Conservation (phyloP, 208 protist genomes). For the Herpetomonas muscarum region DNA sequence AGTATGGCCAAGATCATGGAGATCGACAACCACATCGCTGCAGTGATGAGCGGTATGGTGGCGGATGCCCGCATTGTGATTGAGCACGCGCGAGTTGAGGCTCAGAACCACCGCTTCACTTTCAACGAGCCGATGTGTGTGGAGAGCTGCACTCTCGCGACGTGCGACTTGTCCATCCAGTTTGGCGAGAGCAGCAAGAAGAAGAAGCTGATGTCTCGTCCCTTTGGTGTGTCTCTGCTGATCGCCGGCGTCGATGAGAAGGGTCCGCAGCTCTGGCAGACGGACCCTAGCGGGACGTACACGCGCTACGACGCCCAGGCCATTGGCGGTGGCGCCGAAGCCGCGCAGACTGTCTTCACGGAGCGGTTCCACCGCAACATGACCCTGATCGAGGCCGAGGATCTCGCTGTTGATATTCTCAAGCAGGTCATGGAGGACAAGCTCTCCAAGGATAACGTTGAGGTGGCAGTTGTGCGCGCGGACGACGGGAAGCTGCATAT, state of each 20-base stretch:
- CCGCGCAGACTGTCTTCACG: constrained; percentile 96
- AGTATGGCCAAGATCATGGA: constrained; percentile 98
- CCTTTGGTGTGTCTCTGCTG: constrained; percentile 99
- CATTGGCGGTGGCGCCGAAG: constrained; percentile 98
- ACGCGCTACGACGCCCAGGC: constrained; percentile 97
- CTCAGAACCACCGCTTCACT: constrained; percentile 99
- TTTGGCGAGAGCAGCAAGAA: constrained; percentile 96
- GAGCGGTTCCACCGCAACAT: constrained; percentile 98
- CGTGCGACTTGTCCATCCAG: constrained; percentile 97
- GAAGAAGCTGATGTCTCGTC: constrained; percentile 92
- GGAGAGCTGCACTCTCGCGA: constrained; percentile 95
- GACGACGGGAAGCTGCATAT: constrained; percentile 86
- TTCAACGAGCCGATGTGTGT: constrained; percentile 99
- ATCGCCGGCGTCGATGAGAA: constrained; percentile 97
- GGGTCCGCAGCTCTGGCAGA: constrained; percentile 96
- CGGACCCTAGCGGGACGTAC: constrained; percentile 98
- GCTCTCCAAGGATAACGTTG: constrained; percentile 95
- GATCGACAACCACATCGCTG: constrained; percentile 96
- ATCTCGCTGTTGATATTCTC: constrained; percentile 94
- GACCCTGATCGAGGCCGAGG: constrained; percentile 95
- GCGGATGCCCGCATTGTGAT: constrained; percentile 99
- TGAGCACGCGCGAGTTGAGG: constrained; percentile 98
- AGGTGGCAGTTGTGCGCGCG: constrained; percentile 91
- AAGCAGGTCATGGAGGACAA: constrained; percentile 99
- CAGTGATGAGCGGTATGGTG: constrained; percentile 97